Conservation (phyloP, 73 alveolate species). For the Effrenium voratum region DNA sequence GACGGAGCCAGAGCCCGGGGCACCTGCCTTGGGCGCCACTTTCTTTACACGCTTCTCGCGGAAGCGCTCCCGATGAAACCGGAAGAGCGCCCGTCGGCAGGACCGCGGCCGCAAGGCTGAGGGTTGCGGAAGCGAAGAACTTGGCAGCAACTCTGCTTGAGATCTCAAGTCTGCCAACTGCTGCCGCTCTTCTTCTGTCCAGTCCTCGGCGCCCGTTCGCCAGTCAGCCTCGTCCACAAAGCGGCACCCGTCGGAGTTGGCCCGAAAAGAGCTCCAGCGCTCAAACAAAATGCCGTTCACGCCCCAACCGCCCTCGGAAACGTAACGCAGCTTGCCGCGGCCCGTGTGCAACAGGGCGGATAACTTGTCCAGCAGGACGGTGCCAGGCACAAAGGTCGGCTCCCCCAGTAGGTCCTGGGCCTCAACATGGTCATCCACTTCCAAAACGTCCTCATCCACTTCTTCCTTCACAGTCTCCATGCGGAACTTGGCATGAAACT, state of each 20-base stretch:
- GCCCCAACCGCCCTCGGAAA: neutral
- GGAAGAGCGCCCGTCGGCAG: too few relatives aligned
- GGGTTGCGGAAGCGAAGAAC: too few relatives aligned
- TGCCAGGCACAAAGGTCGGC: neutral
- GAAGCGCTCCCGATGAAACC: too few relatives aligned
- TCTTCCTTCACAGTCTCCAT: neutral
- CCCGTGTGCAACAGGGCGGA: neutral
- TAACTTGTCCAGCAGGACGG: conserved; percentile 20
- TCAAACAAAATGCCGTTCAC: neutral
- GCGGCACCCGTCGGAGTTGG: conserved; percentile 10
- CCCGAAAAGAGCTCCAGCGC: conserved; percentile 6
- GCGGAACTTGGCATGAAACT: conserved; percentile 3
- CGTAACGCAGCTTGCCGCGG: neutral
- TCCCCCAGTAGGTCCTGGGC: neutral
- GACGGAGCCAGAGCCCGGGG: too few relatives aligned
- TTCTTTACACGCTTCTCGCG: too few relatives aligned
- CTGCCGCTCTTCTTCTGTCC: conserved; percentile 8
- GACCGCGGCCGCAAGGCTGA: too few relatives aligned
- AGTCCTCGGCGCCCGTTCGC: conserved; percentile 2
- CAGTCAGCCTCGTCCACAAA: conserved; percentile 21
- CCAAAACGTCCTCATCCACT: neutral
- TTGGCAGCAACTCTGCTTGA: too few relatives aligned
- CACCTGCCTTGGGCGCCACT: too few relatives aligned
- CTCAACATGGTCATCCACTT: neutral
- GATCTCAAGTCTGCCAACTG: conserved; percentile 14